Base-by-base conservation (phyloP, 2,329 filamentous ascomycete species). In the Cordyceps fumosorosea region DNA sequence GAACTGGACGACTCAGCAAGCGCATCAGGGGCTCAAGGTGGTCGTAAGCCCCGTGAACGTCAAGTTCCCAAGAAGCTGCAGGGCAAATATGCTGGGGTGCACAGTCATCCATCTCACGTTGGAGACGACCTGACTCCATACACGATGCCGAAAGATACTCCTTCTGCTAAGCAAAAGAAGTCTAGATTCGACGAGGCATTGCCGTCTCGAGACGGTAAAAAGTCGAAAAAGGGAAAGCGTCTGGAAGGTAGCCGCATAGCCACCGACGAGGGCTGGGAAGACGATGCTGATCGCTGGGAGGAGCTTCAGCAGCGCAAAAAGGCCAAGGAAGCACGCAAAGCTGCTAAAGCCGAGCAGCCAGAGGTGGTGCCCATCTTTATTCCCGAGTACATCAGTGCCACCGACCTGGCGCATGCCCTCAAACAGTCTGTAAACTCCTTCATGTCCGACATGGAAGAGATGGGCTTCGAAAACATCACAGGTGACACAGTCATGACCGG, bases 321-420 rank as follows among this genome's bases (percentile, higher is more conserved):
- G 6, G 76, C 80, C 63, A 78, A 76, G 64, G 73, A 74, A 58
- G 76, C 75, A 16, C 71, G 69, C 58, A 77, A 75, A 63, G 70
- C 73, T 47, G 65, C 74, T 66, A 76, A 75, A 64, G 73, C 75
- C 71, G 73, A 75, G 64, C 72, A 72, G 56, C 71, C 75, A 68
- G 56, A 73, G 40, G 84, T 83, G 2, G 82, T 81, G 1, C 76
- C 76, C 1, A 89, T 99, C 52, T 84, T 88, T 59, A 78, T 99
- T 24, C 96, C 96, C 0, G 91, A 97, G 70, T 96, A 91, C 68
- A 96, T 99, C 74, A 95, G 86, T 69, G 88, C 97, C n/a, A 82
- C 85, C 11, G 91, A 93, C 66, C 77, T 99, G 47, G 91, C 92
- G 4, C 81, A 86, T 64, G 84, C 89, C 4, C 79, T 98, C 24